Base-by-base conservation (phyloP, 768 basidiomycete genomes). In the Asterophora parasitica region DNA sequence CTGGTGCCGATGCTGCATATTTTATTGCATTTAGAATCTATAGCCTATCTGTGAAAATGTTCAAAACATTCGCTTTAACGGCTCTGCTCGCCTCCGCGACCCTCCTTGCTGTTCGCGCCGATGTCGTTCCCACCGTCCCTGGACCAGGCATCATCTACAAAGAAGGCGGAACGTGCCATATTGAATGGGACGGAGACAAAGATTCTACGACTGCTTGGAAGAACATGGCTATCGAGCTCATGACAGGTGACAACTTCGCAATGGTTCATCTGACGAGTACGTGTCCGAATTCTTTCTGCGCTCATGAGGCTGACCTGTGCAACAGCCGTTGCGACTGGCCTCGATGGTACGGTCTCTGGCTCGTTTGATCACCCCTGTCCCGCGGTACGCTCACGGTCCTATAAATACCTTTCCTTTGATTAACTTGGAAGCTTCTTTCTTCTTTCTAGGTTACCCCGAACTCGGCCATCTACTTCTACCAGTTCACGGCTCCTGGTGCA, bases 381-480 rank as follows among this genome's bases (percentile, higher is more conserved):
- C 11, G 63, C 72, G 50, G 86, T 87, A 53, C 50, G 74, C 62
- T n/a, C 12, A 12, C 10, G 35, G 32, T n/a, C 43, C 31, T 28
- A 4, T 31, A 23, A 7, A 13, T 13, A 9, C 16, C 6, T 3
- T n/a, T 26, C 20, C 10, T 26, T 4, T 23, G 3, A 19, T 19
- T 30, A n/a, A 19, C 33, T 7, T 27, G 10, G 1, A 23, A 31
- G 35, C 34, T 41, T 23, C 36, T 33, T n/a, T 13, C 17, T 35
- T 15, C 27, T 44, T 34, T 42, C 7, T 56, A 85, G 82, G 85
- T 90, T 32, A 67, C 67, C 15, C 76, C 78, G 15, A 70, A 84
- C 63, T 72, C 88, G 2, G 59, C 79, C 31, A 81, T 90, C 54
- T 91, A 89, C 70, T 91, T 90, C 71, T 88, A 88, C 64, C 85